phyloP scores from a whole-genome alignment of 1,139 yeast genomes.

The Hansenula anomala region DNA sequence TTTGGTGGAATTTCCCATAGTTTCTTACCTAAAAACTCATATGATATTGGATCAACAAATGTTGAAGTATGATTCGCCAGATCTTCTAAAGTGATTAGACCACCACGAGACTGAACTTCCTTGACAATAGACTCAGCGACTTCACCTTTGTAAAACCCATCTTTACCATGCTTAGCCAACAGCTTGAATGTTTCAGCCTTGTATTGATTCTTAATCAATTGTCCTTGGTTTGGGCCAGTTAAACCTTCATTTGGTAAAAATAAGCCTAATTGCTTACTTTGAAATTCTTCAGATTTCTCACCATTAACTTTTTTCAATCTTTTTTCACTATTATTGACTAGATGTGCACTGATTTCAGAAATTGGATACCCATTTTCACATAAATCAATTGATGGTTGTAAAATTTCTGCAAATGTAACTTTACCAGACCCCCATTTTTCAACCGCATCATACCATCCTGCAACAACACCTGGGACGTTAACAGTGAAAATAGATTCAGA shows the following conservation, averaged over 20 bases:
- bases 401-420: slow-evolving; percentile 51
- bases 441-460: slow-evolving; percentile 70
- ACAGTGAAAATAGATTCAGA: slow-evolving; percentile 51
- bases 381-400: slow-evolving; percentile 66
- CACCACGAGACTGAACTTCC: slow-evolving; percentile 48
- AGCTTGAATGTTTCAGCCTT: slow-evolving; percentile 50
- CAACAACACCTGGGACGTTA: slow-evolving; percentile 75
- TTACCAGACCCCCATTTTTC: slow-evolving; percentile 72
- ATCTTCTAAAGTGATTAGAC: slow-evolving; percentile 53
- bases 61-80: slow-evolving; percentile 51
- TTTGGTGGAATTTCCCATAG: slow-evolving; percentile 81
- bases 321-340: slow-evolving; percentile 43
- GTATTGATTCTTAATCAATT: slow-evolving; percentile 46
- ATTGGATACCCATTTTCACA: slow-evolving; percentile 69
- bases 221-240: slow-evolving; percentile 55
- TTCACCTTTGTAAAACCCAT: slow-evolving; percentile 65
- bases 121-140: slow-evolving; percentile 63
- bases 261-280: slow-evolving; percentile 23
- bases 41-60: slow-evolving; percentile 55
- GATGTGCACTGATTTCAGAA: slow-evolving; percentile 48
- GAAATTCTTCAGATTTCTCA: slow-evolving; percentile 24
- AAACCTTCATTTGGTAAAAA: slow-evolving; percentile 37
- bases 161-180: slow-evolving; percentile 54
- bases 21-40: slow-evolving; percentile 42
- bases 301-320: slow-evolving; percentile 37